A percentile compares a stretch with the other conserved stretches of the same genome.
Conservation (phyloP, 176 grass and related monocot genomes). For the Typha latifolia region DNA sequence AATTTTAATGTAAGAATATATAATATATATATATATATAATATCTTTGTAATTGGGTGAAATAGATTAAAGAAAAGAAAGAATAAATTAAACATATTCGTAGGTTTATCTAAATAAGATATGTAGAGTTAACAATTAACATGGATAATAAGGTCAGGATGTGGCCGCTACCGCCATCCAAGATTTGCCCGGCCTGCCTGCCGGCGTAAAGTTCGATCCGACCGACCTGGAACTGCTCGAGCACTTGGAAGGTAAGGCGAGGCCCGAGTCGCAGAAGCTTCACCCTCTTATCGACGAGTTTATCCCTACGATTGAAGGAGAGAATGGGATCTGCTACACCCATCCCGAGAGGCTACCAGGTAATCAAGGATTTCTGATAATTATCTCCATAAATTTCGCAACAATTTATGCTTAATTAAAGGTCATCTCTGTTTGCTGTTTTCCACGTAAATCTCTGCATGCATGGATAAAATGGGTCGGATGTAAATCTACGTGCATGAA, state of each 20-base stretch:
- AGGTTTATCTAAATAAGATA: no score
- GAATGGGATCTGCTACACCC: constrained; percentile 98
- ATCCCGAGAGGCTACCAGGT: constrained; percentile 99
- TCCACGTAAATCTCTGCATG: neutral
- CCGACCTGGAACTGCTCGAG: constrained; percentile 90
- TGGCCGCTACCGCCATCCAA: constrained; percentile 1
- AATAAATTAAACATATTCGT: neutral
- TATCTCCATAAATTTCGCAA: constrained; percentile 17
- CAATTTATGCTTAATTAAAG: constrained; percentile 30
- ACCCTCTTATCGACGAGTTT: constrained; percentile 92
- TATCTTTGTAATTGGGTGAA: no score
- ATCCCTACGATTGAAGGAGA: constrained; percentile 96
- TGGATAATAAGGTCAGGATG: neutral
- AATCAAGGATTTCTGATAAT: constrained; percentile 5
- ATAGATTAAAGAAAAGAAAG: neutral
- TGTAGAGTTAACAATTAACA: neutral
- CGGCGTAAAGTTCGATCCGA: constrained; percentile 97
- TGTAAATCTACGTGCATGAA: neutral
- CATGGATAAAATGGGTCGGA: neutral
- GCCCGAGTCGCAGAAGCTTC: constrained; percentile 66
- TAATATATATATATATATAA: no score
- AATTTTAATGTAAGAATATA: neutral
- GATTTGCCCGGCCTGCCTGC: constrained; percentile 90
- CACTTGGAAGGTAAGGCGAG: constrained; percentile 86
- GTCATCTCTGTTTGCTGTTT: no score